Evolutionary conservation across 768 basidiomycete genomes (phyloP).

Genomic region (Russula abietina): DNA sequence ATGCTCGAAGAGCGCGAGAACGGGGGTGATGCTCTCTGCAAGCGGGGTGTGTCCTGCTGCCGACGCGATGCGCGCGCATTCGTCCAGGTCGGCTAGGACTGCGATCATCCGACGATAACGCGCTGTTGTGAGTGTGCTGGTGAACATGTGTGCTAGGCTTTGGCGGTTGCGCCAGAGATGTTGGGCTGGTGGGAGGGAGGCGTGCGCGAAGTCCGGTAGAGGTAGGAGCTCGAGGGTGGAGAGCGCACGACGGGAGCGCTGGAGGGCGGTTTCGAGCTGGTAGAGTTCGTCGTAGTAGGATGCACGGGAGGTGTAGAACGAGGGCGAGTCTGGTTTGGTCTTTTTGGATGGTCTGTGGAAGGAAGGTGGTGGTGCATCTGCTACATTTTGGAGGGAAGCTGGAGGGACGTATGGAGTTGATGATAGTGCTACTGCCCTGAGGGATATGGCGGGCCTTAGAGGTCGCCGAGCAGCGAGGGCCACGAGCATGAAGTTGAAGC

Average conservation of each 20-base stretch:
- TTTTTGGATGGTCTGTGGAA: conserved; percentile 15
- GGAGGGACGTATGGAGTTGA: conserved; percentile 30
- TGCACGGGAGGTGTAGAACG: conserved; percentile 79
- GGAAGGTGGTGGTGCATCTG: conserved; percentile 8
- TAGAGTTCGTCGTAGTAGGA: conserved; percentile 67
- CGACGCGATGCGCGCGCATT: conserved; percentile 53
- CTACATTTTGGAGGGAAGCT: conserved; percentile 27
- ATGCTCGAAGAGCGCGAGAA: conserved; percentile 60
- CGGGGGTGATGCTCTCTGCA: conserved; percentile 41
- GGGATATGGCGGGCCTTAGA: conserved; percentile 1
- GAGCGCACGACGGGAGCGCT: conserved; percentile 52
- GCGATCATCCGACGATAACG: conserved; percentile 61
- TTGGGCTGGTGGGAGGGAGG: conserved; percentile 49
- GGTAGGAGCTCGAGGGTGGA: conserved; percentile 66
- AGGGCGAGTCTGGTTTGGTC: conserved; percentile 55
- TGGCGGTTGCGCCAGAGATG: conserved; percentile 64
- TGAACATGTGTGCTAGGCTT: conserved; percentile 54
- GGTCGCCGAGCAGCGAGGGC: conserved; percentile 3
- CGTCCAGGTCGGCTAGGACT: conserved; percentile 60
- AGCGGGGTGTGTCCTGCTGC: conserved; percentile 56
- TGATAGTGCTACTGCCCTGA: conserved; percentile 25
- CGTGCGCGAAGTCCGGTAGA: conserved; percentile 63
- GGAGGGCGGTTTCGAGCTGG: conserved; percentile 58
- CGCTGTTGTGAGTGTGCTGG: conserved; percentile 55
- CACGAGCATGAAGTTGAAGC: conserved; percentile 6